A percentile compares a stretch with the other conserved stretches of the same genome.
These are phyloP conservation scores for Rhodotorula paludigena DNA, from an alignment of 768 basidiomycete species.

Conservation along the genomic window DNA sequence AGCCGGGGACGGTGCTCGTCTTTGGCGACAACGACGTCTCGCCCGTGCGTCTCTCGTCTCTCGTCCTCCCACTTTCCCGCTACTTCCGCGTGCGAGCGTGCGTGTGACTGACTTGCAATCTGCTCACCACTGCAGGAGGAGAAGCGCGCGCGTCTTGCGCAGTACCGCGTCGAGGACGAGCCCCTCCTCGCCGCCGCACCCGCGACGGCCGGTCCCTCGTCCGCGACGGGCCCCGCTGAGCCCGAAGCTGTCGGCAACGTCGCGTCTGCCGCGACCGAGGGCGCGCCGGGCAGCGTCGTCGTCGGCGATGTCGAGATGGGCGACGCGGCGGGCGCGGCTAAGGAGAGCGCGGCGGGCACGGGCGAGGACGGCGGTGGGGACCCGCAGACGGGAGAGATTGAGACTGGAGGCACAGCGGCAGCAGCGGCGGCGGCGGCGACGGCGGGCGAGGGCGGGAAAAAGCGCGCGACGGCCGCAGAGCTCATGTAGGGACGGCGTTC, in stretches of 20 bases:
- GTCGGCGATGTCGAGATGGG: conserved; percentile 52
- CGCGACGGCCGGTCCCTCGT: conserved; percentile 44
- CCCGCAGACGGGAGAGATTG: conserved; percentile 9
- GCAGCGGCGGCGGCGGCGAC: not conserved
- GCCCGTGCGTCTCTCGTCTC: conserved; percentile 20
- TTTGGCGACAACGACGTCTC: conserved; percentile 42
- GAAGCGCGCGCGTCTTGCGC: conserved; percentile 61
- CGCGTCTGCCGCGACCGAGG: conserved; percentile 37
- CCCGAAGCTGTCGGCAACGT: conserved; percentile 13
- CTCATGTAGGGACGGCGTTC: conserved; percentile 56
- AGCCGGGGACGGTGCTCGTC: conserved; percentile 39
- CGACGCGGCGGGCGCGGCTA: not conserved
- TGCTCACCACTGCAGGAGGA: conserved; percentile 59
- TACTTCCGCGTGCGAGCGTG: too few relatives aligned
- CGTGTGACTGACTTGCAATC: too few relatives aligned
- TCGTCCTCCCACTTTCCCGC: not conserved
- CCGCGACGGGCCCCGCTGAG: conserved; percentile 15
- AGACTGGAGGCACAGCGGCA: conserved; percentile 10
- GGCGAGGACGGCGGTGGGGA: conserved; percentile 18
- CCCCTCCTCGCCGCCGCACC: conserved; percentile 58
- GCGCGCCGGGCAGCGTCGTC: conserved; percentile 45
- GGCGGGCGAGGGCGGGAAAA: conserved; percentile 61
- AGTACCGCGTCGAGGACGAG: conserved; percentile 43
- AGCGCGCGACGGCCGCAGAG: conserved; percentile 79
- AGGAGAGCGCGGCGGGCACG: not conserved